Evolutionary conservation across 805 yeast genomes (phyloP), one percentile per base, ranked within the genome.

Genomic region (Kurtzmaniella cleridarum): DNA sequence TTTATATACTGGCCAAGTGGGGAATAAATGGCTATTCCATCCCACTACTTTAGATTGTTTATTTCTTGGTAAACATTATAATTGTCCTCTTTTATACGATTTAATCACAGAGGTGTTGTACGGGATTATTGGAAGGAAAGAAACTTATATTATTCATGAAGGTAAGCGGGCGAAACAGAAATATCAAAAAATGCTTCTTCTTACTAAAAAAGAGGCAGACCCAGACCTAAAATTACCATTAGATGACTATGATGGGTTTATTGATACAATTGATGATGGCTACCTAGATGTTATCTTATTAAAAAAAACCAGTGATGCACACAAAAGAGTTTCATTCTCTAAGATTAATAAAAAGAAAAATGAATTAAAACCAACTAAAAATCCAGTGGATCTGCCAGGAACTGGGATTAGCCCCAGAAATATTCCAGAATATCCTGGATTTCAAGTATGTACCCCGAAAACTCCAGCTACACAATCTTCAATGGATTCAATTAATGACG

Each of bases 1-100:
- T 54, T 65, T 85, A 40, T 83, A 81, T 50, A 84, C 90, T 4
- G 95, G 93, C 1, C 89, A 84, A 56, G 76, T 85, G 16, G 87
- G 87, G 18, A 77, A 81, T 38, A 80, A 75, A 48, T 84, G 91
- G 91, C 59, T 71, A n/a, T 59, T 84, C 30, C 66, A 75, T 1
- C 91, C 93, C 0, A 79, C 84, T 0, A 75, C 84, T 0, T 65
- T 83, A 30, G 88, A 83, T 46, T 69, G 79, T 34, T 63, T 84
- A 46, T 55, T 79, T 27, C 68, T 81, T 50, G 71, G 90, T 2
- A 80, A 81, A 48, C 69, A 76, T 43, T 83, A 79, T 51, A 81
- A 81, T 43, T 69, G 84, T 17, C 90, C 91, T 2, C 60, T 84
- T 36, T 62, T 85, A 20, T 81, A 81, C 54, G 88, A 82, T 49